A percentile compares a stretch with the other conserved stretches of the same genome.
Conservation (phyloP, 495 filamentous ascomycete genomes). For the Pyrenula massariospora region DNA sequence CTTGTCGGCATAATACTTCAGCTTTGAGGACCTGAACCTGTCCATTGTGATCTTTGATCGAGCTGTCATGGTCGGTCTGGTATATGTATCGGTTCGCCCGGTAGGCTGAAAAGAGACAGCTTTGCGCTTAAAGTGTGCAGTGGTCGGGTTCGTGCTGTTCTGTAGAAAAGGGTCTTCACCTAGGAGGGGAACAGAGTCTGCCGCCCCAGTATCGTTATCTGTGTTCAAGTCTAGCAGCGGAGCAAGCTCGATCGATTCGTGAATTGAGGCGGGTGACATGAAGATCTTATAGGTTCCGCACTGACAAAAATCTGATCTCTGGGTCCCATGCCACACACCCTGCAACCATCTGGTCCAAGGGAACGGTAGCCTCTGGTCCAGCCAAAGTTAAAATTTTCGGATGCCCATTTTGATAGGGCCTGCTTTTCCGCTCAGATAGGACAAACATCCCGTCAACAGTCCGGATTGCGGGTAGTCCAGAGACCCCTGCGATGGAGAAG, state of each 20-base stretch:
- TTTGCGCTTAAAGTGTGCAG: not conserved
- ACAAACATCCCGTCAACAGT: no score
- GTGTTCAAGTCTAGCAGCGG: not conserved
- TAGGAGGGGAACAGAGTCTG: not conserved
- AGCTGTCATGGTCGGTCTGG: no score
- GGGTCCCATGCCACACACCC: not conserved
- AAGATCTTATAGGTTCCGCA: not conserved
- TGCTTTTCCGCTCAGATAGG: no score
- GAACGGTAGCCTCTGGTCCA: not conserved
- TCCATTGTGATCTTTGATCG: not conserved
- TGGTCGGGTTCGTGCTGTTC: not conserved
- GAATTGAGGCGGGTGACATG: not conserved
- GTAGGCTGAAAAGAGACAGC: not conserved
- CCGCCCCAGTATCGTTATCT: not conserved
- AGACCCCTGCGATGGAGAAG: not conserved
- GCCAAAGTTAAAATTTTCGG: not conserved
- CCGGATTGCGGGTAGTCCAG: no score
- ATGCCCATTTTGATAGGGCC: not conserved
- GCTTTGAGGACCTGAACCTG: no score
- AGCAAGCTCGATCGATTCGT: not conserved
- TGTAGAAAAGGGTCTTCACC: not conserved
- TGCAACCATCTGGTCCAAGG: not conserved
- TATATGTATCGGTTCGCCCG: no score
- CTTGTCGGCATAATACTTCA: slow-evolving; percentile 20
- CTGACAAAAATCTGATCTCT: not conserved